Percentiles rank a stretch among this genome's conserved stretches.
Conservation (phyloP, 169 alveolate genomes). For the Fabrea salina region DNA sequence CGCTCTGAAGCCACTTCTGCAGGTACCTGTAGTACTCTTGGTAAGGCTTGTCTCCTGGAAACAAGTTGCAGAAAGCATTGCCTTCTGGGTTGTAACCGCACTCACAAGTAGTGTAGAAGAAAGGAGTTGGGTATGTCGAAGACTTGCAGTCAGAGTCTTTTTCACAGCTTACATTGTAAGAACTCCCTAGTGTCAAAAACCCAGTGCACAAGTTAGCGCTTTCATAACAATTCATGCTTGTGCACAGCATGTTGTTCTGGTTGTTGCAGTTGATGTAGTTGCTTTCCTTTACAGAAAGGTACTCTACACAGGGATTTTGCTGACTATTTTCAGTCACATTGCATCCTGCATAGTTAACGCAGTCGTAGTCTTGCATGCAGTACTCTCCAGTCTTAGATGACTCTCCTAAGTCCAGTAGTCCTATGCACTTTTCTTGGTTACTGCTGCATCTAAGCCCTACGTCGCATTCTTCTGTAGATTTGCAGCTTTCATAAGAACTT, state of each 20-base stretch:
- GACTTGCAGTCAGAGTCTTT: not conserved
- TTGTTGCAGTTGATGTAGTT: not conserved
- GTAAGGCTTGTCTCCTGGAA: constrained; percentile 1
- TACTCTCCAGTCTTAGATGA: not conserved
- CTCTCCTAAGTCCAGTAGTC: not conserved
- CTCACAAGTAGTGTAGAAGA: not conserved
- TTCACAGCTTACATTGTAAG: not conserved
- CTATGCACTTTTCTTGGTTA: not conserved
- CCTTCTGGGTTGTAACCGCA: constrained; percentile 19
- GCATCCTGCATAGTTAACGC: constrained; percentile 20
- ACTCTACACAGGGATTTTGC: not conserved
- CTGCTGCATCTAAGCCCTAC: constrained; percentile 14
- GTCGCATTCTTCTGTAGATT: constrained; percentile 8
- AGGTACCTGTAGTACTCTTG: not conserved
- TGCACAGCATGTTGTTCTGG: not conserved
- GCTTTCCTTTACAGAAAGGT: not conserved
- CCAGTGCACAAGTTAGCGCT: not conserved
- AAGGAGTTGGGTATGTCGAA: not conserved
- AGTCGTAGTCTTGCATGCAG: constrained; percentile 18
- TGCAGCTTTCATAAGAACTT: not conserved
- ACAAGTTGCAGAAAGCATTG: not conserved
- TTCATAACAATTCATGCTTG: not conserved
- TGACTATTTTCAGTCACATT: not conserved
- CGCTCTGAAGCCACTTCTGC: not conserved
- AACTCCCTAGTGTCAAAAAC: not conserved